Conservation (phyloP, 2,329 filamentous ascomycete genomes). For the Cladosporium sp. region DNA sequence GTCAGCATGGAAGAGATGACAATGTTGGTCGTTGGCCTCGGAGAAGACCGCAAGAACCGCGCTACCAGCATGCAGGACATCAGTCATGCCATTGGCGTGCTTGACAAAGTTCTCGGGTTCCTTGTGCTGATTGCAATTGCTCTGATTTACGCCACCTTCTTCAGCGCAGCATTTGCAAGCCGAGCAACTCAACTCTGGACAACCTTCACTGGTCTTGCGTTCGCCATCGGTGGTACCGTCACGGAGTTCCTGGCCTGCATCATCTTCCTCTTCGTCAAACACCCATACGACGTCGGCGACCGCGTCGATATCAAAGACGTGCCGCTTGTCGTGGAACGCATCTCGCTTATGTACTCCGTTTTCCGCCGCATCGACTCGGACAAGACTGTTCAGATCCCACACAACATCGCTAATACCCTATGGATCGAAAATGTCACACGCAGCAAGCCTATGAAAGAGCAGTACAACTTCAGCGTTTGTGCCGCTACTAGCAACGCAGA, state of each 20-base stretch:
- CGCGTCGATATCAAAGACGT: constrained; percentile 26
- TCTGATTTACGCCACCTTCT: constrained; percentile 32
- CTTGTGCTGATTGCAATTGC: constrained; percentile 27
- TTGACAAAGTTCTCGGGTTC: constrained; percentile 30
- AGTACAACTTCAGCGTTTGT: constrained; percentile 26
- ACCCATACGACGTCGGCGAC: constrained; percentile 69
- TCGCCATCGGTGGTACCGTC: constrained; percentile 89
- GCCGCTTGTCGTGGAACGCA: constrained; percentile 30
- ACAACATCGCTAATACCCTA: constrained; percentile 33
- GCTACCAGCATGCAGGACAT: constrained; percentile 31
- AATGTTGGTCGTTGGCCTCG: constrained; percentile 26
- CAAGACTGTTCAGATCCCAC: constrained; percentile 31
- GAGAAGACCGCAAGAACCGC: constrained; percentile 28
- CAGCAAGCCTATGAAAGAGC: constrained; percentile 34
- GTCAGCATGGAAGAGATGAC: constrained; percentile 34
- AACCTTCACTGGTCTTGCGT: constrained; percentile 54
- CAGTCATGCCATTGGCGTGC: constrained; percentile 32
- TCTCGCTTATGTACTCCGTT: constrained; percentile 21
- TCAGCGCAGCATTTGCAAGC: constrained; percentile 25
- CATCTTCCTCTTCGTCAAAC: constrained; percentile 96
- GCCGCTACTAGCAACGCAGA: constrained; percentile 30
- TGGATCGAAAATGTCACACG: constrained; percentile 37
- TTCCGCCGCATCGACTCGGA: constrained; percentile 21
- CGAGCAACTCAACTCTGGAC: constrained; percentile 25
- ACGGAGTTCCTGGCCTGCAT: constrained; percentile 95